Conservation (phyloP, 1,139 yeast species). For the Hyphopichia fennica region DNA sequence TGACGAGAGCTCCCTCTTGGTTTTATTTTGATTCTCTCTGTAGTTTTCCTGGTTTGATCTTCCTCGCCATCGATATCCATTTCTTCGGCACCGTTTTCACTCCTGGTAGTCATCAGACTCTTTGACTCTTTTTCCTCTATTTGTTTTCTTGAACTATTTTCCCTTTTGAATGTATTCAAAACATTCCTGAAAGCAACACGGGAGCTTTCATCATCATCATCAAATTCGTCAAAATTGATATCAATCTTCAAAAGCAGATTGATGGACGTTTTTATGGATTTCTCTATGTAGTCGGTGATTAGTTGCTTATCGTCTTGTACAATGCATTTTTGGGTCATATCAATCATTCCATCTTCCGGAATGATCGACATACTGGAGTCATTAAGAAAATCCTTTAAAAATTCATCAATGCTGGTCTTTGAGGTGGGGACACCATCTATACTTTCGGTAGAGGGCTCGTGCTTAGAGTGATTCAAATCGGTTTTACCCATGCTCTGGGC, state of each 20-base stretch:
- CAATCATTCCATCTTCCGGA: constrained; percentile 75
- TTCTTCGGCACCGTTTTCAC: background rate
- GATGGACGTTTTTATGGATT: constrained; percentile 64
- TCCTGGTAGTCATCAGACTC: background rate
- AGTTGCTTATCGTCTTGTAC: constrained; percentile 82
- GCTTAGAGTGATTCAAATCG: background rate
- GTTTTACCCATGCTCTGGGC: background rate
- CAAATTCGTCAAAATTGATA: constrained; percentile 32
- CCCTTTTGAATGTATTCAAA: constrained; percentile 23
- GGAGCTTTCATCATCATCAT: constrained; percentile 28
- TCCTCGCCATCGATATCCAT: background rate
- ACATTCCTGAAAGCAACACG: constrained; percentile 30
- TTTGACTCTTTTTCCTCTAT: constrained; percentile 2
- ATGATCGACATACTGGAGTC: constrained; percentile 66
- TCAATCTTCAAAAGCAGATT: constrained; percentile 51
- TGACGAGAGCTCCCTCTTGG: background rate
- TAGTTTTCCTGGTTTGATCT: background rate
- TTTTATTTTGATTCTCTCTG: background rate
- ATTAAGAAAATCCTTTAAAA: constrained; percentile 61
- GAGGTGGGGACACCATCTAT: constrained; percentile 23
- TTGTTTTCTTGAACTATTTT: constrained; percentile 7
- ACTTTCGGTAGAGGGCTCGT: background rate
- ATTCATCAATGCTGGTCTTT: constrained; percentile 54
- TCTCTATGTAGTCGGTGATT: constrained; percentile 65
- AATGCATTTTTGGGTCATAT: constrained; percentile 69